phyloP scores from a whole-genome alignment of 2,329 filamentous ascomycete genomes.

The Gnomoniopsis smithogilvyi region DNA sequence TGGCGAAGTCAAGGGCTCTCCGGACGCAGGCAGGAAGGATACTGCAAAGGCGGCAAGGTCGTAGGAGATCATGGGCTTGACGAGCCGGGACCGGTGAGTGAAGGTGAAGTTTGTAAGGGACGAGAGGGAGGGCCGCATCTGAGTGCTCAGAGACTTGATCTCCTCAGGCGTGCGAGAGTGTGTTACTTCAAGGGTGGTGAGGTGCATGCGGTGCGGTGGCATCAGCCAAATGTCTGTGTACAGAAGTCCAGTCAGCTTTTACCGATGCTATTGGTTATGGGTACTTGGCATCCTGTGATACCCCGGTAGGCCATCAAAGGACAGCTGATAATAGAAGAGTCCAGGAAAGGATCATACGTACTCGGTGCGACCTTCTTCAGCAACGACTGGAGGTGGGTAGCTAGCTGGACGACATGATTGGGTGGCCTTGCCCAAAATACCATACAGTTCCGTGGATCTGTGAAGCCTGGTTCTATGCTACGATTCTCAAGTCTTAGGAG shows the following conservation, averaged over 20 bases:
- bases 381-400: conserved; percentile 65
- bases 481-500: conserved; percentile 67
- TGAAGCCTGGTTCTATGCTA: conserved; percentile 62
- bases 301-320: background rate
- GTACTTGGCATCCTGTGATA: background rate
- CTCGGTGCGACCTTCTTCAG: conserved; percentile 65
- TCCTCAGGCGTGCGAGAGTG: conserved; percentile 71
- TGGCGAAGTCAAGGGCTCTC: conserved; percentile 47
- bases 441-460: conserved; percentile 76
- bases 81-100: conserved; percentile 66
- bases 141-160: conserved; percentile 59
- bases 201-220: conserved; percentile 73
- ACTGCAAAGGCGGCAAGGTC: conserved; percentile 83
- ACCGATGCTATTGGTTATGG: background rate
- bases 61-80: conserved; percentile 80
- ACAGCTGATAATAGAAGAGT: background rate
- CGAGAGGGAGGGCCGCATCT: conserved; percentile 54
- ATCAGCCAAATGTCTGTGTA: conserved; percentile 73
- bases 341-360: conserved; percentile 43
- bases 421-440: conserved; percentile 88
- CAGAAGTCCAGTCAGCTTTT: background rate
- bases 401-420: conserved; percentile 63
- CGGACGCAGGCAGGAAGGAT: conserved; percentile 78
- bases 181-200: conserved; percentile 82
- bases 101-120: conserved; percentile 64